A percentile compares a stretch with the other conserved stretches of the same genome.
phyloP scores from a whole-genome alignment of 1,139 yeast species.

The Hyphopichia wangnamkhiaoensis region DNA sequence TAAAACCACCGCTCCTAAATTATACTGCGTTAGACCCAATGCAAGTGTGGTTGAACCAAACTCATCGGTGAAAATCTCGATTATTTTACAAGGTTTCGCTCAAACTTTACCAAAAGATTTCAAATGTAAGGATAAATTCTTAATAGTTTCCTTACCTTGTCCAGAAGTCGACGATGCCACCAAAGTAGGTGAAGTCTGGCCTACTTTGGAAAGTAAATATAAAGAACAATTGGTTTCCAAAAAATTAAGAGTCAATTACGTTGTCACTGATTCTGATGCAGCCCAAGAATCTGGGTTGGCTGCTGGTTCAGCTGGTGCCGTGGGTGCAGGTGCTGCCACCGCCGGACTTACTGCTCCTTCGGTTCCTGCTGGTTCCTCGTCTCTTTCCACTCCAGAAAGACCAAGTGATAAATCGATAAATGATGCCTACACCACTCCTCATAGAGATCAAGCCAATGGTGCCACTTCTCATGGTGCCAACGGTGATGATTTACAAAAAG shows the following conservation, averaged over 20 bases:
- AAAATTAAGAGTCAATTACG: slow-evolving; percentile 77
- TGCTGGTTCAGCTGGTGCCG: slow-evolving; percentile 17
- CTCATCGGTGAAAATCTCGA: slow-evolving; percentile 67
- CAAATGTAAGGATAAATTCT: slow-evolving; percentile 89
- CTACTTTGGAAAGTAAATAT: slow-evolving; percentile 62
- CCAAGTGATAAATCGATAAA: slow-evolving; percentile 9
- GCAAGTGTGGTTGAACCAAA: slow-evolving; percentile 83
- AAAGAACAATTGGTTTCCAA: slow-evolving; percentile 64
- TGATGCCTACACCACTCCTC: slow-evolving; percentile 10
- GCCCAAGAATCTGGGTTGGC: slow-evolving; percentile 16
- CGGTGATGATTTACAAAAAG: slow-evolving; percentile 21
- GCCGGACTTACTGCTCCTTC: slow-evolving; percentile 16
- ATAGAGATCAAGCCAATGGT: slow-evolving; percentile 11
- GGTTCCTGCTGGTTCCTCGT: slow-evolving; percentile 17
- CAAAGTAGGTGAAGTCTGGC: slow-evolving; percentile 71
- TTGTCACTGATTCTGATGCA: slow-evolving; percentile 31
- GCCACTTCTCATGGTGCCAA: slow-evolving; percentile 12
- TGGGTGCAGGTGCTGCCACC: slow-evolving; percentile 13
- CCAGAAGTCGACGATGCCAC: slow-evolving; percentile 56
- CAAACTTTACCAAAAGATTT: slow-evolving; percentile 72
- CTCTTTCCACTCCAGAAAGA: slow-evolving; percentile 18
- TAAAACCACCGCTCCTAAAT: slow-evolving; percentile 96
- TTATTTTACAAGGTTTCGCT: slow-evolving; percentile 81
- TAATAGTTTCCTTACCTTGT: slow-evolving; percentile 83
- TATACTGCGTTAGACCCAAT: slow-evolving; percentile 95